phyloP scores from a whole-genome alignment of 257 asterid genomes.

The Solanum chaucha region DNA sequence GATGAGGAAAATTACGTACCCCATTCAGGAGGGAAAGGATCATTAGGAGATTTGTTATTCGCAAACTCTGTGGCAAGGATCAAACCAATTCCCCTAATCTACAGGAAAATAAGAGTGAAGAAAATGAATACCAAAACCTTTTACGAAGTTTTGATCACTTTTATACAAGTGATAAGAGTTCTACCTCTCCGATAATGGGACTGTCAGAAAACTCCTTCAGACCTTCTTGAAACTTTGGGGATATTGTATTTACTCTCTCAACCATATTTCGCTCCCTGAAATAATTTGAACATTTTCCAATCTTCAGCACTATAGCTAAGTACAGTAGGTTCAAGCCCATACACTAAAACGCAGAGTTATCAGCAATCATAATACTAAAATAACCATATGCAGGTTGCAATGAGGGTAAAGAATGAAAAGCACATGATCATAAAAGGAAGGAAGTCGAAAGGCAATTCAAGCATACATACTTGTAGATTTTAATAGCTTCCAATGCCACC shows the following conservation, averaged over 20 bases:
- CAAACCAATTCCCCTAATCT: constrained; percentile 95
- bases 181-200: constrained; percentile 95
- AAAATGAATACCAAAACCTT: background rate
- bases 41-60: constrained; percentile 83
- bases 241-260: constrained; percentile 59
- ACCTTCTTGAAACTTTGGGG: constrained; percentile 87
- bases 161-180: background rate
- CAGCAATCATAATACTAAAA: background rate
- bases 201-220: constrained; percentile 69
- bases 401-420: background rate
- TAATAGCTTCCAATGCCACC: constrained; percentile 86
- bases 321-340: background rate
- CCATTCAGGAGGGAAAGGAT: constrained; percentile 89
- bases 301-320: background rate
- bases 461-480: constrained; percentile 66
- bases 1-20: constrained; percentile 30
- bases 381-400: background rate
- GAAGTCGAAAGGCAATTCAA: background rate
- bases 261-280: constrained; percentile 70
- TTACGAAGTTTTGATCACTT: background rate
- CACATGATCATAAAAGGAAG: background rate
- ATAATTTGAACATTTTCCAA: background rate
- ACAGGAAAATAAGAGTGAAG: constrained; percentile 9
- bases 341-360: background rate
- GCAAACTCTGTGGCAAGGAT: constrained; percentile 81